Percentiles rank a stretch among this genome's conserved stretches.
Evolutionary conservation across 2,329 filamentous ascomycete species (phyloP).

Genomic region (Chaetomium sp.): DNA sequence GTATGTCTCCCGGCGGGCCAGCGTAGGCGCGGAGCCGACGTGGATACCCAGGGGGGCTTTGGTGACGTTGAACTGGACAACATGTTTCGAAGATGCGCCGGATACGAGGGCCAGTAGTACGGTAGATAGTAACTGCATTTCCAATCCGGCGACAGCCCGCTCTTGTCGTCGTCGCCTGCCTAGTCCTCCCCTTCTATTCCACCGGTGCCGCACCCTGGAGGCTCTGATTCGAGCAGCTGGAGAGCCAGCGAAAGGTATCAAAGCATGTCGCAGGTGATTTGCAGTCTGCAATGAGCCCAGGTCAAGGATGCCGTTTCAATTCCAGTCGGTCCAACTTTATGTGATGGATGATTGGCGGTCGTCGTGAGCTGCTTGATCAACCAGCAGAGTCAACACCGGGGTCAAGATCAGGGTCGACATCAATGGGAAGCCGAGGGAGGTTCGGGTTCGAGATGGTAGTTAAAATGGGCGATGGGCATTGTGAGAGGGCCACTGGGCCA

Average conservation of each 20-base stretch:
- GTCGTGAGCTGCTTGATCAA: not conserved
- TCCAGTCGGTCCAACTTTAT: not conserved
- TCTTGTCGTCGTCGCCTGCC: not conserved
- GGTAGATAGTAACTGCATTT: constrained; percentile 24
- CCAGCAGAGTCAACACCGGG: constrained; percentile 1
- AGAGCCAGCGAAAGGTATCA: not conserved
- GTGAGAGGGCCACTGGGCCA: not conserved
- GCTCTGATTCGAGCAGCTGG: not conserved
- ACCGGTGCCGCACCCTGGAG: not conserved
- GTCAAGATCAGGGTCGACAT: not conserved
- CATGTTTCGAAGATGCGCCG: constrained; percentile 30
- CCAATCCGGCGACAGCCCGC: not conserved
- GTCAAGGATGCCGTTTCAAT: not conserved
- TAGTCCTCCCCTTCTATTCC: not conserved
- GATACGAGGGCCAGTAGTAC: constrained; percentile 27
- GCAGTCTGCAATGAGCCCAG: not conserved
- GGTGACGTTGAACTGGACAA: constrained; percentile 34
- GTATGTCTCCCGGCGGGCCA: constrained; percentile 36
- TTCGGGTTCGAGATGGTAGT: not conserved
- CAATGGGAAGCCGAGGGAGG: not conserved
- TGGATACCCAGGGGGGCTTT: constrained; percentile 30
- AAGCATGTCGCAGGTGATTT: constrained; percentile 10
- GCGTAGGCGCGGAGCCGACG: constrained; percentile 24
- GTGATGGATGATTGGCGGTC: not conserved
- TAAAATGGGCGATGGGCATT: not conserved